Evolutionary conservation across 1,284 basidiomycete genomes (phyloP), one percentile per base, ranked within the genome.

Genomic region (Schizophyllum amplum): DNA sequence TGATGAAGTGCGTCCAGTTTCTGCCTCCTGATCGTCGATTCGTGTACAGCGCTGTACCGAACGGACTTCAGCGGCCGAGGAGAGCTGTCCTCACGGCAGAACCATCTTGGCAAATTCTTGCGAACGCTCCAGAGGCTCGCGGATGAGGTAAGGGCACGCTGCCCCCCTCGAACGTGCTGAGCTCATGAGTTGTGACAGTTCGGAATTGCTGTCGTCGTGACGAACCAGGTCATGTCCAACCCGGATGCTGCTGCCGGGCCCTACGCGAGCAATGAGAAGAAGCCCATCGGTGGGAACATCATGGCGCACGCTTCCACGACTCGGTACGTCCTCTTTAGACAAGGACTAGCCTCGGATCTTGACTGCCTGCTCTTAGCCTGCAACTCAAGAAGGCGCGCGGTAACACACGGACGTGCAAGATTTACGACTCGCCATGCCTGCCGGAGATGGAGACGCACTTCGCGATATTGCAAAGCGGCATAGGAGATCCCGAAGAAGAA

Each of bases 221-320:
- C 94, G 4, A 99, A 99, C 69, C 97, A 99, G 72, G 97, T 99
- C 59, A 98, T 99, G 78, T 98, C 97, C 17, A 95, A 89, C 63
- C 96, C 97, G 1, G 97, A 99, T 67, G 92, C 91, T 13, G 86
- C 90, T n/a, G 90, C 90, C 23, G 90, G 89, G 7, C 91, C 91
- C 52, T 96, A 94, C 66, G 86, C 86, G 17, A 80, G 83, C 7
- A 93, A 94, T 62, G 92, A 96, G 75, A 98, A 98, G 81, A 99
- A 98, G 72, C 96, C 96, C 4, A 97, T 99, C 60, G 94, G 94
- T 53, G 94, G 94, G 33, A 97, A 97, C 71, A 97, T 97, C 67
- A 89, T 97, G 78, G 94, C 94, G 0, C 94, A 97, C 72, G 94
- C 94, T 9, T 94, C 93, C 0, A 97, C 94, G 11, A 97, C 94